Conservation (phyloP, 768 basidiomycete species). For the Pseudohyphozyma bogoriensis region DNA sequence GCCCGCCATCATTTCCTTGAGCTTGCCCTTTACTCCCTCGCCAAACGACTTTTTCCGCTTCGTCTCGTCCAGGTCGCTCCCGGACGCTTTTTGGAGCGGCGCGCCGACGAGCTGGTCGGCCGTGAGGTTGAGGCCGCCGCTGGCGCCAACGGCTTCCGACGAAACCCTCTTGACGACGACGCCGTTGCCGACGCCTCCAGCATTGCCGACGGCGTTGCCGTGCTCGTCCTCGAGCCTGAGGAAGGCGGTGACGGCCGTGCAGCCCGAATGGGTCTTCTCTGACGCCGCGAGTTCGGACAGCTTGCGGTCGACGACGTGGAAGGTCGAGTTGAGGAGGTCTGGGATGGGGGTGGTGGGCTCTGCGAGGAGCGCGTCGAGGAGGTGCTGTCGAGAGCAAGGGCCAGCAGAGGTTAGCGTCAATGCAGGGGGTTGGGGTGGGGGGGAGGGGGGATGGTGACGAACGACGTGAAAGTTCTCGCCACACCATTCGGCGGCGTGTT, state of each 20-base stretch:
- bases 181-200: slow-evolving; percentile 5
- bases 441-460: slow-evolving; percentile 47
- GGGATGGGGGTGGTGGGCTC: slow-evolving; percentile 56
- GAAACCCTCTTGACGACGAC: background rate
- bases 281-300: slow-evolving; percentile 56
- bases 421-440: no score
- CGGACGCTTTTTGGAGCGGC: background rate
- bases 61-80: background rate
- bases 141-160: background rate
- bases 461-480: slow-evolving; percentile 89
- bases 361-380: slow-evolving; percentile 44
- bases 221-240: slow-evolving; percentile 76
- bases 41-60: background rate
- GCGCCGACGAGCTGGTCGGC: background rate
- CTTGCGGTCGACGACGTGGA: slow-evolving; percentile 77
- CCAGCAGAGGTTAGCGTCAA: background rate
- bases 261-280: slow-evolving; percentile 77
- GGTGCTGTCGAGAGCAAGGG: slow-evolving; percentile 1
- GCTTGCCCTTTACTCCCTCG: slow-evolving; percentile 10
- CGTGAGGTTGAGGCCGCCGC: no score
- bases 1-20: slow-evolving; percentile 14
- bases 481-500: slow-evolving; percentile 98
- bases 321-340: slow-evolving; percentile 82
- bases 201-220: slow-evolving; percentile 40
- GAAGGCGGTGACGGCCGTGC: slow-evolving; percentile 93